phyloP scores from a whole-genome alignment of 495 filamentous ascomycete species.

The Daldinia concentrica region DNA sequence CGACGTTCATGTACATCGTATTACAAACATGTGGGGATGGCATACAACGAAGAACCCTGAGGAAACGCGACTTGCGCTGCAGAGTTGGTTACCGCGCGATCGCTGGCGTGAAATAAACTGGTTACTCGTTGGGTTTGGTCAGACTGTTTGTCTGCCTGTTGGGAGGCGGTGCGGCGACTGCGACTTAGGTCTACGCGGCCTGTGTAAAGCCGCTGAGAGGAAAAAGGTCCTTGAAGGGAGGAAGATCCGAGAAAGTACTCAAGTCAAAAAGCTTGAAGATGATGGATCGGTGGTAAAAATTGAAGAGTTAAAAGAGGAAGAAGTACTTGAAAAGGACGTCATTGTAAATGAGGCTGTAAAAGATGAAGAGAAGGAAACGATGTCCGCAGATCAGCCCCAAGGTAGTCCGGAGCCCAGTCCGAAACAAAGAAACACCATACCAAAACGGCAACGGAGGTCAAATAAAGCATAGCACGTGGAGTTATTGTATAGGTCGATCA shows the following conservation, averaged over 20 bases:
- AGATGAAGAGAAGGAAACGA: conserved; percentile 3
- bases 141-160: conserved; percentile 84
- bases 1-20: conserved; percentile 80
- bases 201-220: conserved; percentile 78
- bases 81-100: conserved; percentile 86
- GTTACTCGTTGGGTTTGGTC: conserved; percentile 89
- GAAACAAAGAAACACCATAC: neutral
- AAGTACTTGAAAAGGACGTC: conserved; percentile 47
- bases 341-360: conserved; percentile 43
- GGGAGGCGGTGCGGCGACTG: conserved; percentile 85
- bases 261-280: conserved; percentile 37
- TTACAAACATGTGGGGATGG: conserved; percentile 98
- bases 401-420: conserved; percentile 4
- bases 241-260: conserved; percentile 47
- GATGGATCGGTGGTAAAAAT: conserved; percentile 35
- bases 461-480: conserved; percentile 11
- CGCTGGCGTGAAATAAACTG: conserved; percentile 96
- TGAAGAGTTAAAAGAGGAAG: conserved; percentile 37
- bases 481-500: neutral
- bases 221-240: conserved; percentile 61
- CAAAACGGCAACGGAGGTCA: conserved; percentile 17
- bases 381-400: neutral
- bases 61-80: conserved; percentile 78
- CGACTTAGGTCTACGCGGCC: conserved; percentile 71
- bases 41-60: conserved; percentile 81